A percentile compares a stretch with the other conserved stretches of the same genome.
phyloP scores from a whole-genome alignment of 352 stramenopile species.

The Pilasporangium apinafurcum region DNA sequence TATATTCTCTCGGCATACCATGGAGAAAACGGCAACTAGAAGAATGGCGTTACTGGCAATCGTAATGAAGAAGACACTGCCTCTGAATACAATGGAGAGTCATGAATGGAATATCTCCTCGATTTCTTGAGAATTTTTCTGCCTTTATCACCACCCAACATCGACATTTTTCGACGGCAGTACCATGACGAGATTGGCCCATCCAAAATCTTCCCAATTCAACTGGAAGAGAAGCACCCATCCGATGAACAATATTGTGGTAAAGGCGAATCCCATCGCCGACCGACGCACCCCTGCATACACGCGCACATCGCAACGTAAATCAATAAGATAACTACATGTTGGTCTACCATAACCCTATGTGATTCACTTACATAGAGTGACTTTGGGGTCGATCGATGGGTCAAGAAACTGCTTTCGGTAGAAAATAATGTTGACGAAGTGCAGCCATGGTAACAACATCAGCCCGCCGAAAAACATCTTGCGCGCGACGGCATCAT shows the following conservation, averaged over 20 bases:
- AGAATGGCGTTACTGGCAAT: too few relatives aligned
- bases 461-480: slow-evolving; percentile 77
- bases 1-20: too few relatives aligned
- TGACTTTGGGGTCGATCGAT: slow-evolving; percentile 56
- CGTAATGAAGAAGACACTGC: too few relatives aligned
- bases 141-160: slow-evolving; percentile 45
- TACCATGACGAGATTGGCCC: slow-evolving; percentile 72
- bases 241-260: slow-evolving; percentile 62
- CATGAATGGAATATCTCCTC: neutral
- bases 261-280: slow-evolving; percentile 61
- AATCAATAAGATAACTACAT: neutral
- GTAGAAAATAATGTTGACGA: slow-evolving; percentile 80
- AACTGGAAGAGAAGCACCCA: slow-evolving; percentile 81
- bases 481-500: slow-evolving; percentile 67
- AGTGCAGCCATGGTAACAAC: slow-evolving; percentile 77
- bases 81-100: neutral
- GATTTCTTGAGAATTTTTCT: neutral
- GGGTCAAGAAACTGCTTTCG: slow-evolving; percentile 75
- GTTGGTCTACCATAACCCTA: neutral
- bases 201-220: slow-evolving; percentile 83
- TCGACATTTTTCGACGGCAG: slow-evolving; percentile 60
- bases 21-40: too few relatives aligned
- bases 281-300: slow-evolving; percentile 67
- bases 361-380: slow-evolving; percentile 48
- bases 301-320: neutral